Percentiles rank a stretch among this genome's conserved stretches.
Conservation (phyloP, 2,329 filamentous ascomycete genomes). For the Fusarium nelsonii region DNA sequence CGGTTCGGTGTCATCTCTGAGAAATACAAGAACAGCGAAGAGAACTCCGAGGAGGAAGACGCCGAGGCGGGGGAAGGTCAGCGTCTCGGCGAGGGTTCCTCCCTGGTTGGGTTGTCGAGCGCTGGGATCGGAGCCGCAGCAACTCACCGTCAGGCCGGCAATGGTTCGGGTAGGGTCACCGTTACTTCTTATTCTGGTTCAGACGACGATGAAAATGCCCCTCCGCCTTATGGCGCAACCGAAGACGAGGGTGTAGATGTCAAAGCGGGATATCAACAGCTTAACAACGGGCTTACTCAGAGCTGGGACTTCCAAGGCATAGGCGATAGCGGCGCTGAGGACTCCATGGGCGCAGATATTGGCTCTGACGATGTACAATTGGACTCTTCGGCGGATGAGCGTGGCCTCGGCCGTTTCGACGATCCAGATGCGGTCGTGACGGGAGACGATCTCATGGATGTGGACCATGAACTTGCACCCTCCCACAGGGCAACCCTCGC, state of each 20-base stretch:
- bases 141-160: conserved; percentile 75
- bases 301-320: conserved; percentile 63
- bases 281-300: conserved; percentile 50
- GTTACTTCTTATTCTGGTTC: conserved; percentile 46
- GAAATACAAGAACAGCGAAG: conserved; percentile 67
- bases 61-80: conserved; percentile 79
- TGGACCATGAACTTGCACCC: conserved; percentile 30
- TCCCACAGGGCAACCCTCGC: conserved; percentile 34
- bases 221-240: conserved; percentile 56
- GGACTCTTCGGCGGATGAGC: conserved; percentile 56
- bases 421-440: conserved; percentile 52
- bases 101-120: conserved; percentile 92
- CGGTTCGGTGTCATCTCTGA: conserved; percentile 78
- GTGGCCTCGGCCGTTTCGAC: conserved; percentile 40
- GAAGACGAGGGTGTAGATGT: conserved; percentile 64
- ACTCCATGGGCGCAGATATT: conserved; percentile 53
- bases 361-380: conserved; percentile 60
- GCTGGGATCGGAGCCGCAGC: conserved; percentile 82
- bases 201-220: conserved; percentile 50
- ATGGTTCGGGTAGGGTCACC: conserved; percentile 61
- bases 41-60: conserved; percentile 60
- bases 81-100: conserved; percentile 87
- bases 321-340: conserved; percentile 49
- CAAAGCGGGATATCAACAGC: conserved; percentile 50
- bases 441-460: conserved; percentile 29